phyloP scores from a whole-genome alignment of 768 basidiomycete genomes.

The Boletus rubropictus region DNA sequence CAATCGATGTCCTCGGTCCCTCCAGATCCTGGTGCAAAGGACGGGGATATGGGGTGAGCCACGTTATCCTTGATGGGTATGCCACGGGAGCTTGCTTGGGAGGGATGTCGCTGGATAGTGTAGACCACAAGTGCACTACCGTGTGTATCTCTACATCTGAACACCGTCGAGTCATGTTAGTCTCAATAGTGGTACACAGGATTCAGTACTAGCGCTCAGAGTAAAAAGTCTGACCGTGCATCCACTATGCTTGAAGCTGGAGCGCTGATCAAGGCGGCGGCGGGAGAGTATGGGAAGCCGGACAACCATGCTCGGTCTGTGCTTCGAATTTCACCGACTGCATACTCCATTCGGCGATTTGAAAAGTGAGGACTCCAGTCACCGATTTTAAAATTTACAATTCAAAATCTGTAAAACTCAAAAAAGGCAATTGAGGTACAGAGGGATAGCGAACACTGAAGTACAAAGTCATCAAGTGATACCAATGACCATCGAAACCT shows the following conservation, averaged over 20 bases:
- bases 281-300: background rate
- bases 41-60: constrained; percentile 65
- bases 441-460: too few relatives aligned
- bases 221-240: background rate
- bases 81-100: constrained; percentile 25
- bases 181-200: constrained; percentile 2
- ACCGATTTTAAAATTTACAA: too few relatives aligned
- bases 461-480: too few relatives aligned
- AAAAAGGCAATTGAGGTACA: too few relatives aligned
- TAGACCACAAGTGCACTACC: constrained; percentile 2
- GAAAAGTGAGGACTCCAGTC: too few relatives aligned
- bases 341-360: too few relatives aligned
- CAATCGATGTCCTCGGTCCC: constrained; percentile 38
- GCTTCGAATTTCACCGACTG: too few relatives aligned
- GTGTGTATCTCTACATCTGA: constrained; percentile 8
- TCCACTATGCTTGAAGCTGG: background rate
- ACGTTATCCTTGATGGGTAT: background rate
- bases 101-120: constrained; percentile 26
- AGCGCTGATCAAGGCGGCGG: background rate
- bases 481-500: too few relatives aligned
- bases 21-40: constrained; percentile 64
- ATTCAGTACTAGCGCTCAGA: constrained; percentile 1
- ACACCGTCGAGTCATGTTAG: background rate
- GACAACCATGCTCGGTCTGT: too few relatives aligned
- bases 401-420: too few relatives aligned